Base-by-base conservation (phyloP, 2,329 filamentous ascomycete genomes). In the Arthrobotrys megalospora region DNA sequence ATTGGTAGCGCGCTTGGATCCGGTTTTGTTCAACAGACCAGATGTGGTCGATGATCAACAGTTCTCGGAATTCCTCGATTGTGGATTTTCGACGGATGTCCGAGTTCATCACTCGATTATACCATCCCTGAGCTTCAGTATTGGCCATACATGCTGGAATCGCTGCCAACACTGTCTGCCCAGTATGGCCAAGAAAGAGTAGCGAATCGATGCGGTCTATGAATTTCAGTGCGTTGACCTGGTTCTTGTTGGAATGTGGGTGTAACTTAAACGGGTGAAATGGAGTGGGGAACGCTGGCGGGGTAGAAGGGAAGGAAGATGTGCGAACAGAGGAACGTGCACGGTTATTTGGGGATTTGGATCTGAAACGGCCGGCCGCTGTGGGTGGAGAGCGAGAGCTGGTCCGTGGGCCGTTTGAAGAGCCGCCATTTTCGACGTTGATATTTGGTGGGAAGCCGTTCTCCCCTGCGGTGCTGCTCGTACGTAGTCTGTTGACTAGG, bases 191-290 rank as follows among this genome's bases (percentile, higher is more conserved):
- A 36, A 79, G 64, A 45, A 79, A 79, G 5, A 79, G 47, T 16
- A 79, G 53, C 21, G 76, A 79, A 55, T 79, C 76, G 50, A 79
- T 79, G 47, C 76, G 53, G 28, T 79, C 76, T 4, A 79, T 79
- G 50, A 79, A 79, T 41, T 79, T 79, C n/a, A 79, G 58, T 36
- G 76, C 76, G 43, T 79, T 79, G 63, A 79, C 76, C 32, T 79
- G 76, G 64, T 79, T 79, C 69, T 79, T 79, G 64, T 73, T 79
- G n/a, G 76, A 75, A 21, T 75, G 48, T 2, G 76, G 76, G 47
- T 79, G 68, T 19, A 79, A 64, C 24, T 79, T 79, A 21, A 79
- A 79, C 10, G 69, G 69, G 69, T 79, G 76, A 50, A 79, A 79
- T 6, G 76, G 76, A 11, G 76, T 79, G 34, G 76, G 76, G 76